Base-by-base conservation (phyloP, 1,284 basidiomycete genomes). In the Trichosporon faecale region DNA sequence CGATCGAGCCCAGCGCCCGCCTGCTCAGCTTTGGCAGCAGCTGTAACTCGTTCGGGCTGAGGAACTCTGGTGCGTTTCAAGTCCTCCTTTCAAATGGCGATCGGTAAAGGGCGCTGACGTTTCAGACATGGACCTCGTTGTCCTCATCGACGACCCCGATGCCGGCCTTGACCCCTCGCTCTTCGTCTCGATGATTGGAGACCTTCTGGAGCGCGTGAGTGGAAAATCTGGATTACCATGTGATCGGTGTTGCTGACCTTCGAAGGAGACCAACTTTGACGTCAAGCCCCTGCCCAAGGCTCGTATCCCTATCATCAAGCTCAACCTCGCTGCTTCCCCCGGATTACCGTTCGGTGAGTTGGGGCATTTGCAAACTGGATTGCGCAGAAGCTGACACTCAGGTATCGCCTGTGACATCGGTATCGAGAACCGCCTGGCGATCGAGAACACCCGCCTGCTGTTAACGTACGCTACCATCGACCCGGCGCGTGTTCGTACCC, bases 391-490 rank as follows among this genome's bases (percentile, higher is more conserved):
- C 57, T 61, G 27, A 18, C 64, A 46, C 33, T 3, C 66, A 83
- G 86, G 86, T 60, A 86, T 99, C 76, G 91, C 95, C 21, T 98
- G 96, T 82, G 96, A 99, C 84, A 99, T 99, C 76, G 96, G 96
- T 31, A 98, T 99, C 76, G 96, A 98, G 86, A 98, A 98, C 84
- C 88, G 95, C 76, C 86, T 99, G 63, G 96, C 96, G 21, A 87
- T 99, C 71, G 96, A 99, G 85, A 99, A 99, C 83, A 99, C 96
- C 61, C 89, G 97, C 64, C 85, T 99, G 72, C 87, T 99, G 70
- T 91, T 97, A 87, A 98, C 94, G 79, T 99, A 99, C 84, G 95
- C 96, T 75, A 95, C 95, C 87, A 90, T 98, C 76, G 96, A 99
- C 84, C 94, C 95, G 16, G 91, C 92, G 44, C 89, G 96, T 75